Percentiles rank a stretch among this genome's conserved stretches.
Evolutionary conservation across 1,284 basidiomycete species (phyloP).

Genomic region (Athelia psychrophila): DNA sequence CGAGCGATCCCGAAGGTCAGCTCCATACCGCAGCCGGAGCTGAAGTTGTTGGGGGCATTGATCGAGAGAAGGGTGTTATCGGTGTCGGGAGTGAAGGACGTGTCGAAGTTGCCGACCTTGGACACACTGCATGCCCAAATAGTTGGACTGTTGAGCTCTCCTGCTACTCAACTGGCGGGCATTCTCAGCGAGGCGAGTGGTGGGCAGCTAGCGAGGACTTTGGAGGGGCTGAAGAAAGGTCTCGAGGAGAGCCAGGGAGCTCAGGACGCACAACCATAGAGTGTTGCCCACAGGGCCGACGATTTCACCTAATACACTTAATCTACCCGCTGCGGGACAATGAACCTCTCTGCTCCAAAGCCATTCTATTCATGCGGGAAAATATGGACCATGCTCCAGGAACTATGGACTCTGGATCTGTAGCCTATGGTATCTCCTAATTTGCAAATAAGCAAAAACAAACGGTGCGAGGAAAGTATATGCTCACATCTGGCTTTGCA

Average conservation of each 20-base stretch:
- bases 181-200: conserved; percentile 73
- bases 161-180: conserved; percentile 65
- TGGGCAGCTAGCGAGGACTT: conserved; percentile 67
- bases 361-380: too few species aligned
- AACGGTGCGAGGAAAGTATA: too few species aligned
- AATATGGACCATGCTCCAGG: too few species aligned
- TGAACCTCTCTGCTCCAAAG: too few species aligned
- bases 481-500: background rate
- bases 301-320: conserved; percentile 42
- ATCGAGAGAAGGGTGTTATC: conserved; percentile 71
- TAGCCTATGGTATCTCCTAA: too few species aligned
- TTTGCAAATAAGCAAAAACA: too few species aligned
- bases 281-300: background rate
- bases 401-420: too few species aligned
- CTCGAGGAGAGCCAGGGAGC: conserved; percentile 51
- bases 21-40: conserved; percentile 53
- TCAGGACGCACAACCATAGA: conserved; percentile 13
- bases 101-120: conserved; percentile 67
- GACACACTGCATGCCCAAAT: conserved; percentile 73
- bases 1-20: conserved; percentile 56
- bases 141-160: conserved; percentile 70
- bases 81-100: conserved; percentile 51
- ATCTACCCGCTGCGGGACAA: too few species aligned
- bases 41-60: conserved; percentile 71
- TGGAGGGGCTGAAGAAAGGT: conserved; percentile 75